These are phyloP conservation scores for Cadophora luteo-olivacea DNA, from an alignment of 2,329 filamentous ascomycete species.

Conservation along the genomic window DNA sequence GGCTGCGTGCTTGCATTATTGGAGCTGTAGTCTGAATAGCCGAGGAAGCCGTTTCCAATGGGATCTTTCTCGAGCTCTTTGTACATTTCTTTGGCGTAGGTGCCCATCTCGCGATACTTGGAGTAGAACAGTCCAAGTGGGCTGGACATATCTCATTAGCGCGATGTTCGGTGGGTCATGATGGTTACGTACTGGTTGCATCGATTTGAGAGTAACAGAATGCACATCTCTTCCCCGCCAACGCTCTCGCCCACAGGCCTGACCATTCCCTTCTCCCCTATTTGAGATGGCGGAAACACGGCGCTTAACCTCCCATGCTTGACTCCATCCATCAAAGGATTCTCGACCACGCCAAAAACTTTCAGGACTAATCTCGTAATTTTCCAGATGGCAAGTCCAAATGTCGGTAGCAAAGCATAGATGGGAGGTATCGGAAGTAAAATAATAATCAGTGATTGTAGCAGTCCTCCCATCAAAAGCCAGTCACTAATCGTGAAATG, in stretches of 20 bases:
- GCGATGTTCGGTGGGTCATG: neutral
- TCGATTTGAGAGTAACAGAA: constrained; percentile 24
- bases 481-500: constrained; percentile 29
- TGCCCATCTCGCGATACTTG: constrained; percentile 48
- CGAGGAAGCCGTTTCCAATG: constrained; percentile 55
- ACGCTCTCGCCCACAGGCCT: constrained; percentile 19
- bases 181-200: constrained; percentile 29
- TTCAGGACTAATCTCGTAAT: constrained; percentile 19
- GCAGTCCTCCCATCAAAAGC: constrained; percentile 24
- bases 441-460: constrained; percentile 24
- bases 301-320: constrained; percentile 18
- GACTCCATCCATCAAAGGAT: constrained; percentile 27
- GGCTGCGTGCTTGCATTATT: constrained; percentile 49
- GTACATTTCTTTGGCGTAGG: constrained; percentile 50
- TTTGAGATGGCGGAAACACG: constrained; percentile 21
- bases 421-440: constrained; percentile 6
- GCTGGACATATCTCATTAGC: neutral
- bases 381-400: constrained; percentile 25
- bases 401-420: constrained; percentile 18
- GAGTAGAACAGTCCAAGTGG: constrained; percentile 57
- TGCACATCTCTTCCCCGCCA: constrained; percentile 26
- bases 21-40: constrained; percentile 50
- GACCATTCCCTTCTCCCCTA: constrained; percentile 17
- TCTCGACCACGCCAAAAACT: constrained; percentile 20
- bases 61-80: constrained; percentile 46